Evolutionary conservation across 2,329 filamentous ascomycete species (phyloP), one percentile per base, ranked within the genome.

Genomic region (Nemania sp.): DNA sequence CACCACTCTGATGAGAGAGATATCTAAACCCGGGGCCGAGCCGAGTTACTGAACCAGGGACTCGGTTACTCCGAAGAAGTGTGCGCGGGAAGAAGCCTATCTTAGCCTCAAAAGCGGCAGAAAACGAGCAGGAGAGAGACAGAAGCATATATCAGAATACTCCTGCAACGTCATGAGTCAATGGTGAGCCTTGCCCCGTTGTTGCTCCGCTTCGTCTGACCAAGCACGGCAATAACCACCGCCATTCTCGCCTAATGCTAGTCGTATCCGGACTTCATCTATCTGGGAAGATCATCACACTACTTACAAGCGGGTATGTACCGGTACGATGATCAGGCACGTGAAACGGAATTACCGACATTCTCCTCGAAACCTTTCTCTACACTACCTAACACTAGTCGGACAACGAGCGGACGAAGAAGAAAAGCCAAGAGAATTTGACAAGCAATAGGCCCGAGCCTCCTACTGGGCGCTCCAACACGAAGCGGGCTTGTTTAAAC

Each of bases 361-460:
- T 37, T 41, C 44, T 44, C n/a, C n/a, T n/a, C n/a, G n/a, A n/a
- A n/a, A n/a, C n/a, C n/a, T n/a, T n/a, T n/a, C n/a, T n/a, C n/a
- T n/a, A n/a, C n/a, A n/a, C n/a, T 40, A 45, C 20, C n/a, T 37
- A 12, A 11, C 17, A 43, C 36, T 33, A 42, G 36, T 34, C 24
- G 26, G 34, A 44, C 50, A 28, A 15, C 28, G 33, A 49, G 20
- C 30, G 28, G 31, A 26, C n/a, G n/a, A n/a, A n/a, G n/a, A n/a
- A n/a, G n/a, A n/a, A n/a, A n/a, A n/a, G n/a, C n/a, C n/a, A n/a
- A n/a, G n/a, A n/a, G n/a, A n/a, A n/a, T n/a, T n/a, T n/a, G n/a
- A n/a, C n/a, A n/a, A n/a, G n/a, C n/a, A n/a, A n/a, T 17, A 55
- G 52, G 34, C 28, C 40, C 41, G 41, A 47, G 40, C 22, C 51